Evolutionary conservation across 1,284 basidiomycete genomes (phyloP).

Genomic region (Fistulinella staudtii): DNA sequence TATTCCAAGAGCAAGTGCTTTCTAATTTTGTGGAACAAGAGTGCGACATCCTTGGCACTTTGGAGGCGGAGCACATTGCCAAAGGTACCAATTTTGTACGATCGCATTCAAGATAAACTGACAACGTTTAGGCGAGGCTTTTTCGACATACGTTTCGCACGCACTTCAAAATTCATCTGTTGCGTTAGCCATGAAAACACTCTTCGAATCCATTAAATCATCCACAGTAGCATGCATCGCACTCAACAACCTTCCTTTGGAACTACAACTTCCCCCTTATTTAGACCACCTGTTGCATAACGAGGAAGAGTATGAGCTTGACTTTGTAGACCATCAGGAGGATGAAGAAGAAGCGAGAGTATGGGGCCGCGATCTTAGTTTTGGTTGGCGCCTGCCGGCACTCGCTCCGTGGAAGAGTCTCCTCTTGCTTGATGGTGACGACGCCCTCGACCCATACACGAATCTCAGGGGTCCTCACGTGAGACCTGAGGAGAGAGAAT

Average conservation of each 20-base stretch:
- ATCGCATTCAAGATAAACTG: slow-evolving; percentile 6
- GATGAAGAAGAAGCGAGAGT: slow-evolving; percentile 53
- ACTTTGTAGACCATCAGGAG: slow-evolving; percentile 41
- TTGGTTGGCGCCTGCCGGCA: slow-evolving; percentile 67
- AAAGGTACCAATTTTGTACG: slow-evolving; percentile 45
- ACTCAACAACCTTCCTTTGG: slow-evolving; percentile 71
- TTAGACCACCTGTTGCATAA: slow-evolving; percentile 64
- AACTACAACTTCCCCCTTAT: slow-evolving; percentile 78
- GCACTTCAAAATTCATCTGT: slow-evolving; percentile 68
- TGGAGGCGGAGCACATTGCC: slow-evolving; percentile 65
- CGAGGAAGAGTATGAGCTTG: slow-evolving; percentile 45
- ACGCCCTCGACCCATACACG: slow-evolving; percentile 59
- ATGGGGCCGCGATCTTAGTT: slow-evolving; percentile 67
- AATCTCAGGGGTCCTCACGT: slow-evolving; percentile 58
- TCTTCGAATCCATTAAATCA: slow-evolving; percentile 73
- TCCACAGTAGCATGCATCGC: slow-evolving; percentile 70
- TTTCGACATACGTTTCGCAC: slow-evolving; percentile 49
- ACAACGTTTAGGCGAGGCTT: slow-evolving; percentile 47
- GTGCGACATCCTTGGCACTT: slow-evolving; percentile 60
- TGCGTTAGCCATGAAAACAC: slow-evolving; percentile 66
- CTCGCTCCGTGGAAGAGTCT: slow-evolving; percentile 93
- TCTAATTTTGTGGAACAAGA: slow-evolving; percentile 80
- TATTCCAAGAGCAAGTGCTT: slow-evolving; percentile 82
- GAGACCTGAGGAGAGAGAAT: slow-evolving; percentile 56
- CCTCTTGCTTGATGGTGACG: slow-evolving; percentile 66